These are phyloP conservation scores for Colletotrichum gloeosporioides DNA, from an alignment of 2,329 filamentous ascomycete genomes.

Conservation along the genomic window DNA sequence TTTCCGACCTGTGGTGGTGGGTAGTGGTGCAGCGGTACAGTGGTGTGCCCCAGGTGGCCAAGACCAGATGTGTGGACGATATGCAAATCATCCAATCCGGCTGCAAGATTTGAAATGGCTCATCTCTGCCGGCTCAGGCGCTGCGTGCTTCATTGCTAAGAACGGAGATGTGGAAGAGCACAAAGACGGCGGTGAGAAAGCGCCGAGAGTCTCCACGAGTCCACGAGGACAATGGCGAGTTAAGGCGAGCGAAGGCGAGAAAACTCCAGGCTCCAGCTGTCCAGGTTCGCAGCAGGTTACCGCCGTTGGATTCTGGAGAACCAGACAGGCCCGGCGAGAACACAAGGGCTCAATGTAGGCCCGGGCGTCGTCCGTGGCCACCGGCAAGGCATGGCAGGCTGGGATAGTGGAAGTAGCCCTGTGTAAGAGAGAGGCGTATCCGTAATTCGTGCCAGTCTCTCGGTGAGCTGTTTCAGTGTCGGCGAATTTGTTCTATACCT, in stretches of 20 bases:
- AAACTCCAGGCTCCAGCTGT: not conserved
- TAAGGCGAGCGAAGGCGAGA: not conserved
- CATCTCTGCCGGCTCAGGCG: conserved; percentile 6
- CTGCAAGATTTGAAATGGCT: conserved; percentile 7
- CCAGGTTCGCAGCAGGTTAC: conserved; percentile 1
- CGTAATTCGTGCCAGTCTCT: conserved; percentile 5
- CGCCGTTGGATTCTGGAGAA: not conserved
- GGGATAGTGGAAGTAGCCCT: conserved; percentile 16
- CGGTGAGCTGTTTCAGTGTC: conserved; percentile 13
- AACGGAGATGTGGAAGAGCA: not conserved
- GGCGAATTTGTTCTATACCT: not conserved
- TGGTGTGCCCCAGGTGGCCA: not conserved
- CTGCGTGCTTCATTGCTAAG: not conserved
- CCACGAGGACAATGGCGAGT: conserved; percentile 18
- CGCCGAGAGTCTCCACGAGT: conserved; percentile 19
- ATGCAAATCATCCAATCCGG: conserved; percentile 5
- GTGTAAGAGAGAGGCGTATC: not conserved
- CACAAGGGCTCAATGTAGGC: conserved; percentile 4
- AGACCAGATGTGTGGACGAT: not conserved
- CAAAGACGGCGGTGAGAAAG: conserved; percentile 21
- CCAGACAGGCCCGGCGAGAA: not conserved
- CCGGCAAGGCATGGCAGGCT: conserved; percentile 3
- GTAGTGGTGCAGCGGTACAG: conserved; percentile 8
- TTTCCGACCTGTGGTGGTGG: conserved; percentile 5
- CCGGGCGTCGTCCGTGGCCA: conserved; percentile 11